Base-by-base conservation (phyloP, 495 filamentous ascomycete genomes). In the Margaritispora aquatica region DNA sequence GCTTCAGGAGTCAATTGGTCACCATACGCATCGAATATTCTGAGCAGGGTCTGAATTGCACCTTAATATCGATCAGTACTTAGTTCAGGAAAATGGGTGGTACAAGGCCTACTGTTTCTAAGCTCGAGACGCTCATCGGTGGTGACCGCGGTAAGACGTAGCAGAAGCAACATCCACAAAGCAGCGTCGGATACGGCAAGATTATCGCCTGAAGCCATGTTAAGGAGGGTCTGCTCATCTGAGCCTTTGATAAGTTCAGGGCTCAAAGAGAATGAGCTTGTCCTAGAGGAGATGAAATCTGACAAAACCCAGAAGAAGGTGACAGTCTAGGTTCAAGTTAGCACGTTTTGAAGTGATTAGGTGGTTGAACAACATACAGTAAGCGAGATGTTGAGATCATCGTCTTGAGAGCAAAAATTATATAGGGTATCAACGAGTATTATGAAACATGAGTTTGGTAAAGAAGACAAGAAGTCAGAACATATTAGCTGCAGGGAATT, bases 281-380 rank as follows among this genome's bases (percentile, higher is more conserved):
- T 71, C 71, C 67, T 74, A 72, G 66, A 73, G 0, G 76, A 80
- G 20, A 97, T 79, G 61, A 89, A 95, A 69, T 96, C 92, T 1
- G 94, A 96, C 13, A 96, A 81, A 61, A 90, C 91, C 88, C 91
- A 96, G 73, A 96, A 96, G 66, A 95, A 95, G 0, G 93, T 96
- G 11, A 94, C 87, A 1, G 90, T 92, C 82, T 87, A n/a, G 57
- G 27, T 20, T 31, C 19, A 22, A 17, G 59, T 51, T 22, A 67
- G 75, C 56, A 73, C n/a, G n/a, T n/a, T n/a, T 72, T 34, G 47
- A 1, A 23, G 0, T 2, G 15, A 13, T 36, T 1, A 26, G 19
- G 29, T 8, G 0, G 21, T 5, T 34, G 10, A 19, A 29, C 7
- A 1, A 17, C 65, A 80, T 74, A 87, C 86, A 17, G 95, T 97